Conservation (phyloP, 768 basidiomycete species). For the Suillus variegatus region DNA sequence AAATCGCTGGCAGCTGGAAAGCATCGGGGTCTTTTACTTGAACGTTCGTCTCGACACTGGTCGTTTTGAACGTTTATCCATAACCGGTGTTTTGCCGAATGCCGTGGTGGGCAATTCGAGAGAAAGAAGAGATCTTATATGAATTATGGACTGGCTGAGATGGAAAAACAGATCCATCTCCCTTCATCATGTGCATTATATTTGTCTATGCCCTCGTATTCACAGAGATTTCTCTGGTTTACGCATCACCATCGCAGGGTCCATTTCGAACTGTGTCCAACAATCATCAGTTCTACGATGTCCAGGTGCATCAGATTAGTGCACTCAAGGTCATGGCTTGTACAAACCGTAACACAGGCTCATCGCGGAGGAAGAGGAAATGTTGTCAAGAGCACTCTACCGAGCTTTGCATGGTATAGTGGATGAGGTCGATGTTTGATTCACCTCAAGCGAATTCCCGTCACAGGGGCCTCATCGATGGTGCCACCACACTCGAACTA, state of each 20-base stretch:
- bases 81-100: background rate
- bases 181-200: slow-evolving; percentile 2
- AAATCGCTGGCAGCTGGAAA: background rate
- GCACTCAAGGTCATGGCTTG: background rate
- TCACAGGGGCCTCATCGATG: slow-evolving; percentile 70
- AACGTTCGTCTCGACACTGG: slow-evolving; percentile 34
- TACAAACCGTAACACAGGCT: slow-evolving; percentile 42
- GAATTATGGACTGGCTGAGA: background rate
- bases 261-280: slow-evolving; percentile 15
- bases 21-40: background rate
- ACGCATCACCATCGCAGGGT: slow-evolving; percentile 31
- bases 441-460: slow-evolving; percentile 9
- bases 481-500: slow-evolving; percentile 74
- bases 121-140: background rate
- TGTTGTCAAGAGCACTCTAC: slow-evolving; percentile 70
- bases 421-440: slow-evolving; percentile 13
- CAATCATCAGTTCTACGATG: slow-evolving; percentile 43
- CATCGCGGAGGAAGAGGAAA: slow-evolving; percentile 80
- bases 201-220: slow-evolving; percentile 13
- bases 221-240: slow-evolving; percentile 14
- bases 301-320: slow-evolving; percentile 42
- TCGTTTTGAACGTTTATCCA: slow-evolving; percentile 6
- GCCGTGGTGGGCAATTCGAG: background rate
- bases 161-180: background rate
- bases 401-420: slow-evolving; percentile 72